Conservation (phyloP, 2,329 filamentous ascomycete genomes). For the Pseudogymnoascus sp. region DNA sequence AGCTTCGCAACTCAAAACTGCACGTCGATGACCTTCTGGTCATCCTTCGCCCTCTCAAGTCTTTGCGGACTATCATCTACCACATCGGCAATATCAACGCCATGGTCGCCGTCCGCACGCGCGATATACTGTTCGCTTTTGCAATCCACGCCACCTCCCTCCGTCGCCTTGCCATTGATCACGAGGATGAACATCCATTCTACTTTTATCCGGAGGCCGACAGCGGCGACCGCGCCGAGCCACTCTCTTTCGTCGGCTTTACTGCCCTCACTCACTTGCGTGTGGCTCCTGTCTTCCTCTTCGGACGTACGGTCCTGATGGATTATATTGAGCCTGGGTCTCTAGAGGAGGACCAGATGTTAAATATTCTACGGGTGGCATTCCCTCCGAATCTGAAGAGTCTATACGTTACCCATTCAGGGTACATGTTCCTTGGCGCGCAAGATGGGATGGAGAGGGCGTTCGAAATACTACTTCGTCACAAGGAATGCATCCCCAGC, state of each 20-base stretch:
- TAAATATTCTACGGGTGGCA: background rate
- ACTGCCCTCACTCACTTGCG: background rate
- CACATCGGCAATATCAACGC: too few relatives aligned
- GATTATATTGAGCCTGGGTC: background rate
- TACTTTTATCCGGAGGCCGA: too few relatives aligned
- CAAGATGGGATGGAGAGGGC: background rate
- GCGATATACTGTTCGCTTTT: background rate
- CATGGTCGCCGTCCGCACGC: background rate
- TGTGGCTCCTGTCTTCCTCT: background rate
- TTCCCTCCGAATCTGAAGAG: background rate
- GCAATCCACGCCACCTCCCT: background rate
- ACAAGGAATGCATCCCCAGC: background rate
- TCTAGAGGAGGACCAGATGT: background rate
- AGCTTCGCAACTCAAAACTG: too few relatives aligned
- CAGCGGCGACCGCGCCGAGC: too few relatives aligned
- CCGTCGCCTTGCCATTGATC: background rate
- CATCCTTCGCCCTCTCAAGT: background rate
- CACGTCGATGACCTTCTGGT: background rate
- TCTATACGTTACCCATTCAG: background rate
- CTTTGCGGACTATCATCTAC: background rate
- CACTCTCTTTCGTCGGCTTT: background rate
- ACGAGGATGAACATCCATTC: background rate
- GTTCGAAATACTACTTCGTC: background rate
- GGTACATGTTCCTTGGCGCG: background rate
- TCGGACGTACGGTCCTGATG: background rate